These are phyloP conservation scores for Aspergillus texensis DNA, from an alignment of 2,329 filamentous ascomycete species.

Conservation along the genomic window DNA sequence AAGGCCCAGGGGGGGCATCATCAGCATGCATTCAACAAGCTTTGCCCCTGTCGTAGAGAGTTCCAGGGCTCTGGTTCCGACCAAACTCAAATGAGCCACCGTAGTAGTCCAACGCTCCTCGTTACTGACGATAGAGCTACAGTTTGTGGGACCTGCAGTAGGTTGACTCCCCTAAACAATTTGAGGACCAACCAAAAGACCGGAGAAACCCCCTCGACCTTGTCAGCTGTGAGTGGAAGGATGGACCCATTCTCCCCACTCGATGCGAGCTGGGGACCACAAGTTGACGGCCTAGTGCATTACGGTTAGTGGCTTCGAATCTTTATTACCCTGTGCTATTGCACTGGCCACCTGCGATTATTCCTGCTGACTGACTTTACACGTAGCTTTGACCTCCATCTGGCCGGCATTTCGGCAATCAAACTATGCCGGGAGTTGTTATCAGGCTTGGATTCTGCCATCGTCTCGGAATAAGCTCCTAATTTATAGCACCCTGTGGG, in stretches of 20 bases:
- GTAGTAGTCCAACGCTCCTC: background rate
- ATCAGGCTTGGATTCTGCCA: slow-evolving; percentile 7
- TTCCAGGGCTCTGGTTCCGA: background rate
- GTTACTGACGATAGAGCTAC: background rate
- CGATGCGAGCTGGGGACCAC: background rate
- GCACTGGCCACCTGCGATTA: background rate
- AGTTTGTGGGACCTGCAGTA: background rate
- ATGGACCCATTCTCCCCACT: slow-evolving; percentile 5
- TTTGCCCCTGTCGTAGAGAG: background rate
- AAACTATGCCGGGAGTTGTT: slow-evolving; percentile 2
- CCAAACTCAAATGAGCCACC: background rate
- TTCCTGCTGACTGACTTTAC: background rate
- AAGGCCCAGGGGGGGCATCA: background rate
- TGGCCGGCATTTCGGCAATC: slow-evolving; percentile 1
- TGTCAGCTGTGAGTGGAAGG: background rate
- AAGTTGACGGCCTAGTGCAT: background rate
- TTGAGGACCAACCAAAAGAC: background rate
- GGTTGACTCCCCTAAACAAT: background rate
- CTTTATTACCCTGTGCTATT: background rate
- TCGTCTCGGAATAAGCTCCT: background rate
- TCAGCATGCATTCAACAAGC: background rate
- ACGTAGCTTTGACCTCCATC: background rate
- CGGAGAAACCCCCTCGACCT: background rate
- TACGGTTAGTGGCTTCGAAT: background rate
- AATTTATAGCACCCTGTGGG: slow-evolving; percentile 9